Evolutionary conservation across 2,329 filamentous ascomycete species (phyloP).

Genomic region (Apiospora pterosperma): DNA sequence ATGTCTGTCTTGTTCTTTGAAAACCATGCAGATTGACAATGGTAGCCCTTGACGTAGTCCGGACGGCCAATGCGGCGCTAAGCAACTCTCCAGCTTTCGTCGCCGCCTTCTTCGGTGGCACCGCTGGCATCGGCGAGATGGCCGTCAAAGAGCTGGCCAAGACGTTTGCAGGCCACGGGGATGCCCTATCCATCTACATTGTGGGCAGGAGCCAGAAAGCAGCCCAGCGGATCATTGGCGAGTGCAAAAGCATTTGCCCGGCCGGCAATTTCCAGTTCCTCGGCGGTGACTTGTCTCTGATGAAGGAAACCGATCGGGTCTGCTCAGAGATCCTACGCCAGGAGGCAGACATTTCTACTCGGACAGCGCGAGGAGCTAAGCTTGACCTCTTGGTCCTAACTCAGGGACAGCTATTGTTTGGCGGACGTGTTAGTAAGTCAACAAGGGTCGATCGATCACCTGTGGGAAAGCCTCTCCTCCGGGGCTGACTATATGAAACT

Average conservation of each 20-base stretch:
- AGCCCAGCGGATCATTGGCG: constrained; percentile 11
- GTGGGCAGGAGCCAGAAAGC: neutral
- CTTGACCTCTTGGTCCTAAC: neutral
- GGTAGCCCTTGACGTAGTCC: constrained; percentile 11
- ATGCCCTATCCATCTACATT: constrained; percentile 12
- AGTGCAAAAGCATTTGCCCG: constrained; percentile 15
- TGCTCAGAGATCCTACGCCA: neutral
- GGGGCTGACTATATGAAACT: neutral
- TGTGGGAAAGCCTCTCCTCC: neutral
- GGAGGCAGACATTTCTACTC: neutral
- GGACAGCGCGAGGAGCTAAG: neutral
- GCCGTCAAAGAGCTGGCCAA: constrained; percentile 12
- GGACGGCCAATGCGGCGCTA: constrained; percentile 11
- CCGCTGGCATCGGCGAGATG: constrained; percentile 16
- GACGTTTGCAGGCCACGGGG: constrained; percentile 8
- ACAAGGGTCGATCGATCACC: neutral
- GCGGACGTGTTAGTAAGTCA: neutral
- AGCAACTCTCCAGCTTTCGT: constrained; percentile 11
- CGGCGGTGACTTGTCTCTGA: neutral
- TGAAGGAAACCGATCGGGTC: neutral
- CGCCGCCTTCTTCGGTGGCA: constrained; percentile 17
- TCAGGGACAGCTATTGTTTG: neutral
- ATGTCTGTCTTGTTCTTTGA: neutral
- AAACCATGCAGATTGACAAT: neutral
- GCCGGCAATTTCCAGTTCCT: neutral